Evolutionary conservation across 2,329 filamentous ascomycete species (phyloP).

Genomic region (Colletotrichum noveboracense): DNA sequence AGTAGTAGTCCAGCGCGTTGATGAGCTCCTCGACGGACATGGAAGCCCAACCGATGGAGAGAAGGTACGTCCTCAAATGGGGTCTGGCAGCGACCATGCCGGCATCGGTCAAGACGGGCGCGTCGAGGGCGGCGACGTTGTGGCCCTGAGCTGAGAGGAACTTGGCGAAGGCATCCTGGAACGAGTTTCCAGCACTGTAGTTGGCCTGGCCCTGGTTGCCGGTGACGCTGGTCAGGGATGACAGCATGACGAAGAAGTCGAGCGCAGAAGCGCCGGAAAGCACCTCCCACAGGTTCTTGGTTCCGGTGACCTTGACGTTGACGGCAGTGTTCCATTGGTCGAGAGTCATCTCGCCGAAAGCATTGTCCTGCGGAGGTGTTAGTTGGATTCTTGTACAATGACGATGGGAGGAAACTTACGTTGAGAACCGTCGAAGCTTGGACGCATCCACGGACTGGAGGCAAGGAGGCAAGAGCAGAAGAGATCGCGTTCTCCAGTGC

Average conservation of each 20-base stretch:
- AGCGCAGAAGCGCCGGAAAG: constrained; percentile 28
- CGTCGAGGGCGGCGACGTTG: constrained; percentile 52
- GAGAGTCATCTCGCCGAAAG: constrained; percentile 32
- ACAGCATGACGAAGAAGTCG: constrained; percentile 41
- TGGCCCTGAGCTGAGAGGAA: constrained; percentile 43
- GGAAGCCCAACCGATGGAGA: constrained; percentile 6
- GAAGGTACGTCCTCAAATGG: constrained; percentile 23
- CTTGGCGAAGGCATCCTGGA: constrained; percentile 45
- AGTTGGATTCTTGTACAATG: not conserved
- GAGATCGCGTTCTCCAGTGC: not conserved
- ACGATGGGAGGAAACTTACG: not conserved
- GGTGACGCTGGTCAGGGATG: constrained; percentile 30
- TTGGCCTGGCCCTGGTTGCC: constrained; percentile 43
- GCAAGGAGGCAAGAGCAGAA: not conserved
- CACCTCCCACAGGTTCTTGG: constrained; percentile 31
- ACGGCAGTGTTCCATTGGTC: constrained; percentile 28
- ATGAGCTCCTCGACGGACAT: constrained; percentile 7
- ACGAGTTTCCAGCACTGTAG: constrained; percentile 49
- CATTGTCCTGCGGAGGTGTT: constrained; percentile 8
- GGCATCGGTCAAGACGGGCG: constrained; percentile 55
- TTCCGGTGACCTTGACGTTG: constrained; percentile 38
- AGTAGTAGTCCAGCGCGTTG: constrained; percentile 1
- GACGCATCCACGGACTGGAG: constrained; percentile 1
- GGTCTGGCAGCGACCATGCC: constrained; percentile 55
- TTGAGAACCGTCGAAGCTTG: constrained; percentile 10